Evolutionary conservation across 106 monocot species (phyloP), one percentile per base, ranked within the genome.

Genomic region (Phalaenopsis aphrodite): DNA sequence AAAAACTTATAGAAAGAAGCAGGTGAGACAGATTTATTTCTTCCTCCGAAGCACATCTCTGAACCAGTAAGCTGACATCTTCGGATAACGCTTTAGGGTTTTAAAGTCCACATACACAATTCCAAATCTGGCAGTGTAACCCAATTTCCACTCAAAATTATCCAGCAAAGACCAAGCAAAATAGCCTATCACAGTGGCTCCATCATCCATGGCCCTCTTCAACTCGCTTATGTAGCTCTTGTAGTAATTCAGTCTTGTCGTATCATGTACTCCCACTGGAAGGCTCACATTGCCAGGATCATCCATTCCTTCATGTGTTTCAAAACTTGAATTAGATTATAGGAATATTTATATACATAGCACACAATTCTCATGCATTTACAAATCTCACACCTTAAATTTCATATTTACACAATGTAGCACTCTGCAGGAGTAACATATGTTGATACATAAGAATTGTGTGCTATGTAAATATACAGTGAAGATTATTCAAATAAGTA

Each of bases 101-200:
- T 85, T 83, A 82, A 52, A 93, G 78, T 93, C 90, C 21, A 93
- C 90, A 48, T 93, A 93, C 0, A 93, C 90, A 12, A 93, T 47
- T 3, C 93, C 93, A 58, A 93, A 93, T 49, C 93, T 84, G 4
- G 93, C 83, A 0, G 90, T 89, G 84, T 90, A 93, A 0, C 93
- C 93, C 9, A 69, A 87, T 49, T 69, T 86, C 93, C 93, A 93
- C 72, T 93, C 93, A 37, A 93, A 93, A 46, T 93, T 93, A 64
- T 93, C 93, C 5, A 93, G 85, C 84, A 90, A 61, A 23, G 93
- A 93, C 93, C 93, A 93, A 14, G 93, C 93, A 42, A 93, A 93
- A 78, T 93, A 93, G 10, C 86, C 93, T 11, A 93, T 85, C 78
- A 93, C 90, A 55, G 86, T 83, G 11, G 93, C 90, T 0, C 93